A percentile compares a stretch with the other conserved stretches of the same genome.
Conservation (phyloP, 2,329 filamentous ascomycete species). For the Penicillium hordei region DNA sequence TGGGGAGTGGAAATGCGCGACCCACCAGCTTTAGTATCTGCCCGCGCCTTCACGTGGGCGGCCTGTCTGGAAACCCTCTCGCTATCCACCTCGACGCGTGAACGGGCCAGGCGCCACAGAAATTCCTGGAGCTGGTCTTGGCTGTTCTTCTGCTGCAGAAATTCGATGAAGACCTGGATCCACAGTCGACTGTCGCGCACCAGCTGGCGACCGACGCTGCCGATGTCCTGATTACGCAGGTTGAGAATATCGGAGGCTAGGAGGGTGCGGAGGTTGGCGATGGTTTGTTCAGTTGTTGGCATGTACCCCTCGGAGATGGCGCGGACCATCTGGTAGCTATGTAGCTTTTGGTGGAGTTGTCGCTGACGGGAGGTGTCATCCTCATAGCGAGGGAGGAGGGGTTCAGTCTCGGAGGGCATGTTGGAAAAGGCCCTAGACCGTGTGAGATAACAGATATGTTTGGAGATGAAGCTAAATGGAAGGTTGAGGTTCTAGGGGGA, state of each 20-base stretch:
- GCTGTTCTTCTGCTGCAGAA: constrained; percentile 78
- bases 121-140: constrained; percentile 88
- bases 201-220: constrained; percentile 72
- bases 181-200: constrained; percentile 70
- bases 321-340: constrained; percentile 86
- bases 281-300: constrained; percentile 83
- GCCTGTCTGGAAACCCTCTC: constrained; percentile 63
- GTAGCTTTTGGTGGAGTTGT: constrained; percentile 81
- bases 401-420: constrained; percentile 64
- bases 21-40: constrained; percentile 68
- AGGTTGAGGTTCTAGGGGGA: neutral
- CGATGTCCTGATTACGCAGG: constrained; percentile 71
- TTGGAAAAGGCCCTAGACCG: constrained; percentile 2
- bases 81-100: constrained; percentile 68
- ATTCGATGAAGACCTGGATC: constrained; percentile 76
- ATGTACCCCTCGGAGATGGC: constrained; percentile 83
- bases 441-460: neutral
- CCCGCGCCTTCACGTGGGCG: constrained; percentile 63
- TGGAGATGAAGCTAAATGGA: neutral
- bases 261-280: constrained; percentile 75
- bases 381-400: constrained; percentile 71
- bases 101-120: constrained; percentile 77
- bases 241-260: constrained; percentile 77
- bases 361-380: constrained; percentile 78
- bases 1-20: neutral